Conservation (phyloP, 2,329 filamentous ascomycete species). For the Aspergillus felis region DNA sequence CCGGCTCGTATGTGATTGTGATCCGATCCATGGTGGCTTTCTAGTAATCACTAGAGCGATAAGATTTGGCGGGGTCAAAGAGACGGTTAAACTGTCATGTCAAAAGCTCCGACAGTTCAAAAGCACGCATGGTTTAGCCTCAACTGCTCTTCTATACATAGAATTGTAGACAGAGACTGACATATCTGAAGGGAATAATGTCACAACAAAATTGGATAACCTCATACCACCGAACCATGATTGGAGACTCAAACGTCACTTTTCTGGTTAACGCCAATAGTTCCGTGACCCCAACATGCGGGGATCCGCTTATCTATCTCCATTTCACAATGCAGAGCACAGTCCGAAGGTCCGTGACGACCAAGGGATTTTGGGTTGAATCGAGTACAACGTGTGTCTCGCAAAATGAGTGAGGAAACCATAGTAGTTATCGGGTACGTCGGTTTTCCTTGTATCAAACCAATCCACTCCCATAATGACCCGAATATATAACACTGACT, state of each 20-base stretch:
- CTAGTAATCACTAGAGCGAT: not conserved
- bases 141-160: not conserved
- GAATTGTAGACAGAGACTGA: not conserved
- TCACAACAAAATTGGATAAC: not conserved
- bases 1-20: not conserved
- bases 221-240: not conserved
- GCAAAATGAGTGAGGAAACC: slow-evolving; percentile 17
- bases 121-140: not conserved
- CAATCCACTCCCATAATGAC: not conserved
- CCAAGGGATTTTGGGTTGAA: not conserved
- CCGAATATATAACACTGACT: slow-evolving; percentile 6
- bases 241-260: not conserved
- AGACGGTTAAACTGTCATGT: not conserved
- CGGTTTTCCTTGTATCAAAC: not conserved
- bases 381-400: not conserved
- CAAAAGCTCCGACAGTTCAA: not conserved
- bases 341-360: not conserved
- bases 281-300: not conserved
- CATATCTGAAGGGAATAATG: not conserved
- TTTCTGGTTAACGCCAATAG: not conserved
- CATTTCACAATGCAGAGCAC: not conserved
- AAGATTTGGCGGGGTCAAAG: not conserved
- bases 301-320: not conserved
- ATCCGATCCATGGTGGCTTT: not conserved
- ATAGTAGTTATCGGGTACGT: slow-evolving; percentile 37